phyloP scores from a whole-genome alignment of 2,329 filamentous ascomycete genomes.

The Botrytis byssoidea region DNA sequence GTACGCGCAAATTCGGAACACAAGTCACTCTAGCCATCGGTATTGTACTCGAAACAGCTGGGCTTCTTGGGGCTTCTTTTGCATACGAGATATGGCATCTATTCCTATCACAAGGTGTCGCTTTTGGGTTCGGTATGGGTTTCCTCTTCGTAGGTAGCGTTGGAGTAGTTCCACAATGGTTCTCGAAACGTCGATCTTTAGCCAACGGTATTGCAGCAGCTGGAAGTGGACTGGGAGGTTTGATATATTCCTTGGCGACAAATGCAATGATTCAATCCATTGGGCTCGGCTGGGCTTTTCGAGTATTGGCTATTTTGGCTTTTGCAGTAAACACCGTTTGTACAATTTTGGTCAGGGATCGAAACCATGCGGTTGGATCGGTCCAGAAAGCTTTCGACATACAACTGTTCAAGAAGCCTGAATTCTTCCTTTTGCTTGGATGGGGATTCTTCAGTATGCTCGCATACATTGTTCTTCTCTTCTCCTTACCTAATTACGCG shows the following conservation, averaged over 20 bases:
- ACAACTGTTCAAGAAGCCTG: conserved; percentile 56
- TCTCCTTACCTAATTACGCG: conserved; percentile 73
- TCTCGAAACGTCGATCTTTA: conserved; percentile 52
- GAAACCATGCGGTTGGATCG: conserved; percentile 69
- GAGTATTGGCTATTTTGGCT: conserved; percentile 54
- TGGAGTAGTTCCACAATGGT: conserved; percentile 61
- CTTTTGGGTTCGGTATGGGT: conserved; percentile 77
- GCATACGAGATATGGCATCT: conserved; percentile 70
- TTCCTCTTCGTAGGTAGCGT: conserved; percentile 69
- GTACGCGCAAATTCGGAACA: conserved; percentile 60
- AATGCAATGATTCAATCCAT: conserved; percentile 55
- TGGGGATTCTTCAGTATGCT: conserved; percentile 73
- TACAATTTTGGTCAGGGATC: conserved; percentile 63
- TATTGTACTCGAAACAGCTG: conserved; percentile 59
- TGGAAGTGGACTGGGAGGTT: conserved; percentile 70
- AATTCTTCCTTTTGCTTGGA: conserved; percentile 63
- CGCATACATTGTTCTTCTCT: conserved; percentile 74
- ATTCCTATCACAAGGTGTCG: conserved; percentile 70
- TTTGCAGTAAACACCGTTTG: conserved; percentile 64
- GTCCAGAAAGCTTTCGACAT: conserved; percentile 65
- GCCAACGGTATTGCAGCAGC: conserved; percentile 64
- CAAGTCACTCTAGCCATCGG: conserved; percentile 63
- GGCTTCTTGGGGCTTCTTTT: conserved; percentile 70
- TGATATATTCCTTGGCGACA: conserved; percentile 53
- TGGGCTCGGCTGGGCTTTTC: conserved; percentile 55